Percentiles rank a stretch among this genome's conserved stretches.
Conservation (phyloP, 352 stramenopile species). For the Pythium insidiosum region DNA sequence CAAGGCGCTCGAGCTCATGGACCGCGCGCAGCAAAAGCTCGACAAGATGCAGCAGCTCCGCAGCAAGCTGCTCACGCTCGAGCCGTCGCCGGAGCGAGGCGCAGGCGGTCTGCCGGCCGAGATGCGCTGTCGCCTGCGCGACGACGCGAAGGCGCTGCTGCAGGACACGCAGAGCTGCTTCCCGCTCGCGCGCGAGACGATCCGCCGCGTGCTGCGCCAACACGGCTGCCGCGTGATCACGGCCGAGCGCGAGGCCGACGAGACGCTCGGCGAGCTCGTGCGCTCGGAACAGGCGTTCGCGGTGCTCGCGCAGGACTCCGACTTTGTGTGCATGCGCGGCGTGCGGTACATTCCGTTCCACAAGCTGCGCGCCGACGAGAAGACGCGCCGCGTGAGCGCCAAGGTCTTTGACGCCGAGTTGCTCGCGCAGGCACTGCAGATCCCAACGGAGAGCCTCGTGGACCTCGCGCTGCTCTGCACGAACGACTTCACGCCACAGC, state of each 20-base stretch:
- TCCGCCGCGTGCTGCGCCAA: constrained; percentile 46
- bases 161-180: constrained; percentile 65
- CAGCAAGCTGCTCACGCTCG: constrained; percentile 17
- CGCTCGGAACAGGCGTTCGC: constrained; percentile 40
- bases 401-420: constrained; percentile 67
- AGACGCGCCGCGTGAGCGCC: constrained; percentile 30
- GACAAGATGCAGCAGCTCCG: constrained; percentile 34
- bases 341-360: constrained; percentile 78
- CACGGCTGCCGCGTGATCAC: constrained; percentile 42
- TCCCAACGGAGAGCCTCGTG: constrained; percentile 64
- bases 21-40: constrained; percentile 46
- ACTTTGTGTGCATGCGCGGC: constrained; percentile 83
- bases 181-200: constrained; percentile 62
- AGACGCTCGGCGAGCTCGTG: constrained; percentile 63
- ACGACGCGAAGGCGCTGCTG: constrained; percentile 14
- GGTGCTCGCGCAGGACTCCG: constrained; percentile 78
- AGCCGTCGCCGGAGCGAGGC: neutral
- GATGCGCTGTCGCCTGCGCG: neutral
- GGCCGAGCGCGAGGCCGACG: constrained; percentile 62
- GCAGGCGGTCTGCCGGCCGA: no score
- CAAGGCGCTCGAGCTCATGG: constrained; percentile 47
- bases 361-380: constrained; percentile 26
- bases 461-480: constrained; percentile 81
- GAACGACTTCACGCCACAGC: constrained; percentile 79
- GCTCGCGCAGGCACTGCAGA: constrained; percentile 46